Evolutionary conservation across 495 filamentous ascomycete species (phyloP), one percentile per base, ranked within the genome.

Genomic region (Penicillium longicatenatum): DNA sequence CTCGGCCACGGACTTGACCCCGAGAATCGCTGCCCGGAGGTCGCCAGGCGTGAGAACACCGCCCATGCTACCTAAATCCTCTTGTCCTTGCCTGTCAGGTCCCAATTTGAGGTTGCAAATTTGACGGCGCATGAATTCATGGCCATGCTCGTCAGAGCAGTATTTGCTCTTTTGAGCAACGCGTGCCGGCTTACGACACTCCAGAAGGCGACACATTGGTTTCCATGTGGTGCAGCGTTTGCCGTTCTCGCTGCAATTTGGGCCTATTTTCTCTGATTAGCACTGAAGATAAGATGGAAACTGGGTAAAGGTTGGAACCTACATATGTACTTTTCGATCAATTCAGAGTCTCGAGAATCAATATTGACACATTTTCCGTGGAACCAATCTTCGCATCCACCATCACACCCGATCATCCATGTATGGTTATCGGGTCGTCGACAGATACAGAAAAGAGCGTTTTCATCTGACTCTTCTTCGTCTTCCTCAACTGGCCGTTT

Each of bases 391-490:
- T 89, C 84, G 58, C 88, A 91, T 6, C 75, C 82, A 14, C 86
- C 86, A 63, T 91, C 87, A 59, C 88, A 91, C 5, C 73, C 85
- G 61, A 91, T 88, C 88, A 91, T 91, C 83, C 86, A 88, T 11
- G 80, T 86, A 61, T 89, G 87, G 59, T 89, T 86, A 62, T 91
- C 88, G 16, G 84, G 84, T 55, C 80, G 80, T 46, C 86, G 82
- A 59, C 88, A 91, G 52, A 89, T 86, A 71, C 88, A 91, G 67
- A 85, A 90, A 14, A 87, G 31, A 37, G 78, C 75, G 33, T 77
- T 75, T 47, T 79, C 78, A 52, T 83, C 77, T 30, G 74, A 75
- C 21, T 76, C 74, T 17, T 65, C 75, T 0, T 75, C 72, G 8
- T 78, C 78, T 3, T 71, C 68, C 14, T 67, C 53, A 14, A 44